phyloP scores from a whole-genome alignment of 108 stramenopile genomes.

The Nannochloropsis granulata region DNA sequence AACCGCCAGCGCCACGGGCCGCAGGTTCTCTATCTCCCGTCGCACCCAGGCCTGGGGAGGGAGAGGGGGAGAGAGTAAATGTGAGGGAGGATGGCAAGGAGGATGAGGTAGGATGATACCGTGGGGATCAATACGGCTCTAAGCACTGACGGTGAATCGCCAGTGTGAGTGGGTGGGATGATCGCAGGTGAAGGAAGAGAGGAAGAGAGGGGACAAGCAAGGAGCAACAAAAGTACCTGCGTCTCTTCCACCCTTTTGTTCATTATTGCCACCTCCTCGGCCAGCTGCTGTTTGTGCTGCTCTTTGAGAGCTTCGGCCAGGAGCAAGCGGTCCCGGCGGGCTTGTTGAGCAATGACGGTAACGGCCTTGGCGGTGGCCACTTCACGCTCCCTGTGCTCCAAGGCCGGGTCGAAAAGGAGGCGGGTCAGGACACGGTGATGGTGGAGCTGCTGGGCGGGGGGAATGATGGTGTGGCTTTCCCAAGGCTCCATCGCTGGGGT shows the following conservation, averaged over 20 bases:
- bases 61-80: not conserved
- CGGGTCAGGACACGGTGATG: not conserved
- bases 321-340: not conserved
- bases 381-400: not conserved
- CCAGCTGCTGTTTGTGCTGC: not conserved
- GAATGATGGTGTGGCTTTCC: not conserved
- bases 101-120: not conserved
- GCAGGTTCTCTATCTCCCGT: not conserved
- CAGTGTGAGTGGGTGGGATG: no score
- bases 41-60: not conserved
- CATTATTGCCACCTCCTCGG: not conserved
- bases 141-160: no score
- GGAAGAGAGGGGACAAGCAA: no score
- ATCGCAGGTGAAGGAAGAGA: no score
- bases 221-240: not conserved
- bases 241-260: not conserved
- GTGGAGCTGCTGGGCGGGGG: not conserved
- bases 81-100: not conserved
- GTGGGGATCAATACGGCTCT: no score
- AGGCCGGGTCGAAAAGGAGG: not conserved
- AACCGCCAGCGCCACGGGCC: not conserved
- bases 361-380: not conserved
- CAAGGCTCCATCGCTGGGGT: no score
- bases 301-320: not conserved
- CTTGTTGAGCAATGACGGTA: not conserved